Evolutionary conservation across 2,329 filamentous ascomycete genomes (phyloP).

Genomic region (Coccinonectria pachysandricola): DNA sequence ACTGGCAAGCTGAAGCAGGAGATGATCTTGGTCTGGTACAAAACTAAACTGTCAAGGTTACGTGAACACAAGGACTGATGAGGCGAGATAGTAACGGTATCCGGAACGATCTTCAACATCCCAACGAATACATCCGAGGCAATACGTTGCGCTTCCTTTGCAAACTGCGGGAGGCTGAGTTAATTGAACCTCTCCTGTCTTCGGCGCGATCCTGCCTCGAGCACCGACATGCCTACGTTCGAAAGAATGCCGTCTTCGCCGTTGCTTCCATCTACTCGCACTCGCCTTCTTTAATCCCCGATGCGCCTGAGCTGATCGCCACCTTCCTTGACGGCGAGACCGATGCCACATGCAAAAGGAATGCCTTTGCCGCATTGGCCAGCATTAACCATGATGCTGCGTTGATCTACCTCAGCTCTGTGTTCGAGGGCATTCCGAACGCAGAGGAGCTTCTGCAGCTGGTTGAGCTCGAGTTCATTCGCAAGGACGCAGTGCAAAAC

Average conservation of each 20-base stretch:
- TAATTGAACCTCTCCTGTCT: conserved; percentile 90
- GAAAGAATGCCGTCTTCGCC: conserved; percentile 95
- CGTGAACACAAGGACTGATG: too few relatives aligned
- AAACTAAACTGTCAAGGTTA: too few relatives aligned
- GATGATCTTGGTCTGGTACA: conserved; percentile 97
- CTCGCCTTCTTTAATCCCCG: conserved; percentile 84
- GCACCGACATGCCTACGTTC: conserved; percentile 93
- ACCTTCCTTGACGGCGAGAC: conserved; percentile 84
- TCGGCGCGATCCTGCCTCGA: conserved; percentile 88
- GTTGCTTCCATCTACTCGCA: conserved; percentile 87
- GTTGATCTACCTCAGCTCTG: conserved; percentile 72
- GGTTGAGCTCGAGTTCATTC: conserved; percentile 92
- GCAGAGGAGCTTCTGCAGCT: conserved; percentile 89
- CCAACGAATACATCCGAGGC: conserved; percentile 96
- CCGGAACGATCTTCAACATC: conserved; percentile 90
- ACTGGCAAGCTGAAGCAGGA: conserved; percentile 96
- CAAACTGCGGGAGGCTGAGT: conserved; percentile 89
- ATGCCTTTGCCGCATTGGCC: conserved; percentile 85
- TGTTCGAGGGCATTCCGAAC: conserved; percentile 90
- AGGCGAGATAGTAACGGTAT: conserved; percentile 87
- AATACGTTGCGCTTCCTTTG: conserved; percentile 97
- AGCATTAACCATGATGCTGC: conserved; percentile 92
- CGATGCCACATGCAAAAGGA: conserved; percentile 93
- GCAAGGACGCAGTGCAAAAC: conserved; percentile 94
- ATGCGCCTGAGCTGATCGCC: conserved; percentile 85